Percentiles rank a stretch among this genome's conserved stretches.
phyloP scores from a whole-genome alignment of 768 basidiomycete species.

The Udeniomyces megalosporus region DNA sequence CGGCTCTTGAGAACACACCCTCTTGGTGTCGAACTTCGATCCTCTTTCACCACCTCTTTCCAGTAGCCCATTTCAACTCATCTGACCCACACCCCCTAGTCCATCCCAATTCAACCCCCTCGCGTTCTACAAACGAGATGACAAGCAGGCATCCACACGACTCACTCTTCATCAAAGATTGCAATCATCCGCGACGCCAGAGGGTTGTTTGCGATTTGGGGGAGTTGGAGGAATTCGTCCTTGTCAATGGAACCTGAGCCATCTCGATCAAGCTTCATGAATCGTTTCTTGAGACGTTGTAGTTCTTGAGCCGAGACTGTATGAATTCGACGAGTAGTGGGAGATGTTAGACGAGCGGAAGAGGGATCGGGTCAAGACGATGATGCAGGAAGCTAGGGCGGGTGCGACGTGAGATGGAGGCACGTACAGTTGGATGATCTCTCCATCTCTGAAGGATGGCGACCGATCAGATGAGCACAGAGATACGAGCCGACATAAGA shows the following conservation, averaged over 20 bases:
- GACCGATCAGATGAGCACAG: not conserved
- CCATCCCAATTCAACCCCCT: no score
- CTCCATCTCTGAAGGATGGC: constrained; percentile 66
- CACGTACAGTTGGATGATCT: constrained; percentile 88
- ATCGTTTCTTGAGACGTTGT: constrained; percentile 90
- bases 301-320: constrained; percentile 87
- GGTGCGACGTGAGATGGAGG: not conserved
- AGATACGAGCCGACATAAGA: not conserved
- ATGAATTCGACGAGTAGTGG: no score
- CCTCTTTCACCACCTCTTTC: no score
- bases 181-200: constrained; percentile 95
- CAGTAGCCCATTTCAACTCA: no score
- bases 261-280: constrained; percentile 99
- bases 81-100: no score
- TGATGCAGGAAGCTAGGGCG: not conserved
- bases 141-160: no score
- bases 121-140: no score
- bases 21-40: no score
- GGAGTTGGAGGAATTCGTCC: constrained; percentile 97
- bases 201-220: constrained; percentile 95
- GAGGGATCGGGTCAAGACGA: not conserved
- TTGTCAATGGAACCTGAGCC: constrained; percentile 96
- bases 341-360: not conserved
- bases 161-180: constrained; percentile 97
- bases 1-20: no score